phyloP scores from a whole-genome alignment of 2,329 filamentous ascomycete genomes.

The Didymella arachidicola region DNA sequence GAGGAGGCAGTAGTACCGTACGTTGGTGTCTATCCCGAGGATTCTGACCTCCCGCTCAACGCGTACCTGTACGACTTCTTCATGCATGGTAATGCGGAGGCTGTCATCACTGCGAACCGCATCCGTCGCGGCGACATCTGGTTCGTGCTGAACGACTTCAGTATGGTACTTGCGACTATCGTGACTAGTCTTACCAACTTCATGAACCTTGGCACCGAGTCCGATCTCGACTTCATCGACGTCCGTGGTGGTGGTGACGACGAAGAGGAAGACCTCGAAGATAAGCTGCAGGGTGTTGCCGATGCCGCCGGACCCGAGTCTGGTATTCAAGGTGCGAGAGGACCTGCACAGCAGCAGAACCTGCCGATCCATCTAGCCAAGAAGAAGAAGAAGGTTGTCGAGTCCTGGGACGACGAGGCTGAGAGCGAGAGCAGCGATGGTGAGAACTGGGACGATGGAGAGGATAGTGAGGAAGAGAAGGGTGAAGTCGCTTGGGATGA shows the following conservation, averaged over 20 bases:
- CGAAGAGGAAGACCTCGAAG: conserved; percentile 57
- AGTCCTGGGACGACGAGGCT: conserved; percentile 52
- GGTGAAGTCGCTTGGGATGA: conserved; percentile 54
- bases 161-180: conserved; percentile 73
- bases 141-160: conserved; percentile 75
- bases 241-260: conserved; percentile 61
- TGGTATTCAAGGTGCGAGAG: conserved; percentile 37
- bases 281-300: conserved; percentile 46
- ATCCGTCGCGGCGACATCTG: conserved; percentile 73
- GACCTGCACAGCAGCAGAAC: conserved; percentile 37
- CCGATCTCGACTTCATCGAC: conserved; percentile 60
- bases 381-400: conserved; percentile 51
- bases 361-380: conserved; percentile 44
- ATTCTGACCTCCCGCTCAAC: conserved; percentile 64
- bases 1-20: conserved; percentile 77
- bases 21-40: conserved; percentile 67
- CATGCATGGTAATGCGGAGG: conserved; percentile 71
- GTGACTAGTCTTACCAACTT: conserved; percentile 69
- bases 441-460: conserved; percentile 40
- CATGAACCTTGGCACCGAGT: conserved; percentile 58
- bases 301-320: conserved; percentile 27
- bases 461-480: conserved; percentile 31
- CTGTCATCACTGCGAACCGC: conserved; percentile 69
- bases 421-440: conserved; percentile 52
- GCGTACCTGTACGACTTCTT: conserved; percentile 79